Conservation (phyloP, 345 rosid genomes). For the Nephelium lappaceum region DNA sequence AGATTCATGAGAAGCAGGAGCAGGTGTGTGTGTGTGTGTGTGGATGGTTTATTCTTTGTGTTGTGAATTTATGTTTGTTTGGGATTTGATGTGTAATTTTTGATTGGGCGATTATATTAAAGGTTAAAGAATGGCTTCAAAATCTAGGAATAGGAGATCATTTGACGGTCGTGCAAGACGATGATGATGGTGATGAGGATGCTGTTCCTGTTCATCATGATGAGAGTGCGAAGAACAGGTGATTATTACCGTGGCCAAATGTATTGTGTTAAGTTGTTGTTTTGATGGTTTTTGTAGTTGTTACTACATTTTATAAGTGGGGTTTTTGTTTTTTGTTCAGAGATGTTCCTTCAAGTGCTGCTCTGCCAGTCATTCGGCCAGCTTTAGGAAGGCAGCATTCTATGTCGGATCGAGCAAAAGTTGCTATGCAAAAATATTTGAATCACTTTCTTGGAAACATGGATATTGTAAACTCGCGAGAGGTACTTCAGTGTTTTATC, state of each 20-base stretch:
- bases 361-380: conserved; percentile 90
- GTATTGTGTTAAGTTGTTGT: conserved; percentile 3
- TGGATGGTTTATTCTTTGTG: background rate
- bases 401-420: conserved; percentile 86
- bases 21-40: conserved; percentile 80
- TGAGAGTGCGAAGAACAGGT: conserved; percentile 84
- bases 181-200: conserved; percentile 83
- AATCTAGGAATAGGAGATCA: conserved; percentile 98
- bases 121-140: conserved; percentile 99
- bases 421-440: conserved; percentile 93
- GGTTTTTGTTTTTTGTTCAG: conserved; percentile 53
- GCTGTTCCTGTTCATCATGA: conserved; percentile 66
- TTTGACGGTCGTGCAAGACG: conserved; percentile 66
- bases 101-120: conserved; percentile 53
- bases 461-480: conserved; percentile 93
- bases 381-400: conserved; percentile 90
- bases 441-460: conserved; percentile 92
- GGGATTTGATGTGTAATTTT: conserved; percentile 47
- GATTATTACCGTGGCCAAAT: conserved; percentile 7
- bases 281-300: conserved; percentile 17
- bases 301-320: conserved; percentile 28
- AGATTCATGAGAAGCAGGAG: conserved; percentile 98
- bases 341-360: conserved; percentile 98
- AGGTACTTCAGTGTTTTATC: conserved; percentile 51
- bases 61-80: conserved; percentile 13